A percentile compares a stretch with the other conserved stretches of the same genome.
Evolutionary conservation across 495 filamentous ascomycete species (phyloP).

Genomic region (Corynascus novoguineensis): DNA sequence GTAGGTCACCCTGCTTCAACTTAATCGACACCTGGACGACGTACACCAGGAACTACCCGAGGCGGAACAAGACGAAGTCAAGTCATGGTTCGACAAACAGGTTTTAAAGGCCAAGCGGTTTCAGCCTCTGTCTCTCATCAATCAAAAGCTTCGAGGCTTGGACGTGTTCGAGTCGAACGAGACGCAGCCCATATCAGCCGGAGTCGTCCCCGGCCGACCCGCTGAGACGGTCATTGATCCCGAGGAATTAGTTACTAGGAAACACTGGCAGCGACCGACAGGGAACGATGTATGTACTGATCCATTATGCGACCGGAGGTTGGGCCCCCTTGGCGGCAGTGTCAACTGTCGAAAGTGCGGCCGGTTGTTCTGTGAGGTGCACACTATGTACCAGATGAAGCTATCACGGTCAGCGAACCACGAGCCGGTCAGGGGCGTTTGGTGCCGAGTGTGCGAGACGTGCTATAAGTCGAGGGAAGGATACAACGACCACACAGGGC

Average conservation of each 20-base stretch:
- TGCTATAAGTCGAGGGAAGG: slow-evolving; percentile 95
- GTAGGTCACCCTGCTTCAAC: slow-evolving; percentile 83
- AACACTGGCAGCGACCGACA: slow-evolving; percentile 78
- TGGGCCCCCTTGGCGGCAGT: slow-evolving; percentile 72
- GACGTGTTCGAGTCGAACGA: slow-evolving; percentile 98
- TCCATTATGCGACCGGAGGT: slow-evolving; percentile 71
- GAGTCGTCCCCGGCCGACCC: slow-evolving; percentile 24
- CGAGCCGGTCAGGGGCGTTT: slow-evolving; percentile 86
- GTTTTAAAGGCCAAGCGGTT: slow-evolving; percentile 94
- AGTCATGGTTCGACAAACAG: slow-evolving; percentile 95
- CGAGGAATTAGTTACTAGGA: slow-evolving; percentile 78
- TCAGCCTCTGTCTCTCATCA: slow-evolving; percentile 76
- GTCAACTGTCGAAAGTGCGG: slow-evolving; percentile 93
- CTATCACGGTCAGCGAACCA: slow-evolving; percentile 82
- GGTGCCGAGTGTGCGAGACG: slow-evolving; percentile 94
- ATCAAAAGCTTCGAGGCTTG: slow-evolving; percentile 94
- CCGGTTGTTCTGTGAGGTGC: slow-evolving; percentile 90
- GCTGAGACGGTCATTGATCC: slow-evolving; percentile 58
- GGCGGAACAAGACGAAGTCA: slow-evolving; percentile 90
- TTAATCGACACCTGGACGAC: slow-evolving; percentile 96
- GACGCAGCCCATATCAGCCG: slow-evolving; percentile 24
- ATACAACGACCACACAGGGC: slow-evolving; percentile 81
- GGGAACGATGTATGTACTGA: slow-evolving; percentile 79
- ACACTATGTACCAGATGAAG: slow-evolving; percentile 99
- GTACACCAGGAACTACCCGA: slow-evolving; percentile 89